Conservation (phyloP, 768 basidiomycete species). For the Rhodotorula diobovata region DNA sequence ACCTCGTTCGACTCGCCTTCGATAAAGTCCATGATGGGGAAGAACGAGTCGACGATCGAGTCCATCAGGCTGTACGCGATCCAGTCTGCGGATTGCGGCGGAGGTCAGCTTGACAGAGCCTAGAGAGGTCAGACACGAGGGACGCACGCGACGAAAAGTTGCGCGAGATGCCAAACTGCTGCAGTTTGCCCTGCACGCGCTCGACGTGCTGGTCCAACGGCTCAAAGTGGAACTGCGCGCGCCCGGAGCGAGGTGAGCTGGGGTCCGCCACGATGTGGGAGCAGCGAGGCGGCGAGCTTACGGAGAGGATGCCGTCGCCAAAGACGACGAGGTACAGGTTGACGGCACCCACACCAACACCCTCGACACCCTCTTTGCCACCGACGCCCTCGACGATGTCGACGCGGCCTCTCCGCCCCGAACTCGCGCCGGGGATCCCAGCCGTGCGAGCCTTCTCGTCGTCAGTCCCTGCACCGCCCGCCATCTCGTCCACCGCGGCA, state of each 20-base stretch:
- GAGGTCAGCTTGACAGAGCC: not conserved
- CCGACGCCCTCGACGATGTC: constrained; percentile 52
- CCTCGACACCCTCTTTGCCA: constrained; percentile 52
- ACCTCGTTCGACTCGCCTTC: constrained; percentile 74
- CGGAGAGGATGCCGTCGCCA: constrained; percentile 67
- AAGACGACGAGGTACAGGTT: constrained; percentile 88
- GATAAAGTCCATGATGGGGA: constrained; percentile 73
- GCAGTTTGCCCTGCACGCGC: constrained; percentile 66
- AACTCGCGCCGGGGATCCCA: constrained; percentile 10
- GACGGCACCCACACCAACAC: constrained; percentile 61
- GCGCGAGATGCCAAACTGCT: constrained; percentile 59
- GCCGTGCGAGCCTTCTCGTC: not conserved
- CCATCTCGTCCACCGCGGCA: not conserved
- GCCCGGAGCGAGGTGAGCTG: too few relatives aligned
- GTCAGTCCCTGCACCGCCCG: not conserved
- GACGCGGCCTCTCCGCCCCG: constrained; percentile 47
- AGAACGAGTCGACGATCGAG: constrained; percentile 89
- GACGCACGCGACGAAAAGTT: constrained; percentile 68
- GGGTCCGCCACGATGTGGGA: not conserved
- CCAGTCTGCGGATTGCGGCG: constrained; percentile 60
- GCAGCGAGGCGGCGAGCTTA: constrained; percentile 46
- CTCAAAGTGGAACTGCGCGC: constrained; percentile 74
- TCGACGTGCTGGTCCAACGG: constrained; percentile 82
- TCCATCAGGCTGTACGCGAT: constrained; percentile 88
- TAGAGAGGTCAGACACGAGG: not conserved